These are phyloP conservation scores for Prunus mira DNA, from an alignment of 306 rosid genomes.

Conservation along the genomic window DNA sequence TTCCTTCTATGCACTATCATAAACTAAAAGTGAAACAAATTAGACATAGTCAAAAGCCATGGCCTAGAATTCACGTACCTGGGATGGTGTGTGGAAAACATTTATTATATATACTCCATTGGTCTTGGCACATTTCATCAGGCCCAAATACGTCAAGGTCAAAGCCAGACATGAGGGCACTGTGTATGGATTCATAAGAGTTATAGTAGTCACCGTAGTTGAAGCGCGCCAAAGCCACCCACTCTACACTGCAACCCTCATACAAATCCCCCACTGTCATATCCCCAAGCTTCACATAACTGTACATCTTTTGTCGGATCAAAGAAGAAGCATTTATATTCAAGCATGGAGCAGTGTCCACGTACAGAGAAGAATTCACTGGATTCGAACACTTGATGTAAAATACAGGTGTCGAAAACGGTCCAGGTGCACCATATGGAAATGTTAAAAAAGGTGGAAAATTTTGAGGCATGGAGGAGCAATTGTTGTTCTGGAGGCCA, in stretches of 20 bases:
- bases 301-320: neutral
- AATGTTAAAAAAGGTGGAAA: rapidly evolving
- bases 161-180: neutral
- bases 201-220: neutral
- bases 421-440: no score
- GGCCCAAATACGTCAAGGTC: neutral
- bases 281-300: neutral
- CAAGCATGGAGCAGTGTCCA: slow-evolving; percentile 1
- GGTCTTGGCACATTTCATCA: neutral
- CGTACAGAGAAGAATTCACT: neutral
- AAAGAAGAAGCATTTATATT: neutral
- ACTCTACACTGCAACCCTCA: neutral
- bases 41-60: neutral
- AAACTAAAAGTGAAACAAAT: neutral
- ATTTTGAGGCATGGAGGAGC: neutral
- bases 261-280: neutral
- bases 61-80: neutral
- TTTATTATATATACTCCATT: rapidly evolving
- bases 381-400: neutral
- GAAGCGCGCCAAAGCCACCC: neutral
- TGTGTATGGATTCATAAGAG: neutral
- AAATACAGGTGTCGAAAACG: slow-evolving; percentile 1
- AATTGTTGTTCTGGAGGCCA: neutral
- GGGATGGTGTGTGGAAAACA: slow-evolving; percentile 1
- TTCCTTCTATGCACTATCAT: no score